phyloP scores from a whole-genome alignment of 169 alveolate species.

The Pseudocohnilembus persalinus region DNA sequence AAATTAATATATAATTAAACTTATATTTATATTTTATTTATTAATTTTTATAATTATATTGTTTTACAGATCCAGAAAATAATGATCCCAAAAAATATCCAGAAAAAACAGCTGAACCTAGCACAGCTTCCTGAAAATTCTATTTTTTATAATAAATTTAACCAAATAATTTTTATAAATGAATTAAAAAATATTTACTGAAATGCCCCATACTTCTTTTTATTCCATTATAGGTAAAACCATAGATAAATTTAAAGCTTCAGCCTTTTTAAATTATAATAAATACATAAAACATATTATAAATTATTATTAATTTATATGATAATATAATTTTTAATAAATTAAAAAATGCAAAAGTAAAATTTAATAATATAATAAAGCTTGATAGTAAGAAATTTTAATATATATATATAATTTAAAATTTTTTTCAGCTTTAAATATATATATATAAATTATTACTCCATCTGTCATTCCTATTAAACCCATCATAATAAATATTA shows the following conservation, averaged over 20 bases:
- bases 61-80: slow-evolving; percentile 4
- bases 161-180: neutral
- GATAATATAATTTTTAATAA: neutral
- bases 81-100: slow-evolving; percentile 17
- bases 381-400: neutral
- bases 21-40: no score
- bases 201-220: neutral
- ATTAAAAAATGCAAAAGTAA: neutral
- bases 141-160: no score
- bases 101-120: slow-evolving; percentile 1
- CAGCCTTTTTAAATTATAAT: neutral
- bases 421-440: no score
- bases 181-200: neutral
- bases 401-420: no score
- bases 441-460: neutral
- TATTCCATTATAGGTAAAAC: slow-evolving; percentile 9
- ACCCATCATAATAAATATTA: slow-evolving; percentile 23
- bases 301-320: neutral
- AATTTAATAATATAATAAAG: neutral
- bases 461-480: slow-evolving; percentile 29
- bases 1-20: no score
- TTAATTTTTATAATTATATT: no score
- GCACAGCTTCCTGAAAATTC: neutral
- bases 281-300: neutral
- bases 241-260: slow-evolving; percentile 11